A percentile compares a stretch with the other conserved stretches of the same genome.
These are phyloP conservation scores for Aureobasidium pullulans DNA, from an alignment of 2,329 filamentous ascomycete genomes.

Conservation along the genomic window DNA sequence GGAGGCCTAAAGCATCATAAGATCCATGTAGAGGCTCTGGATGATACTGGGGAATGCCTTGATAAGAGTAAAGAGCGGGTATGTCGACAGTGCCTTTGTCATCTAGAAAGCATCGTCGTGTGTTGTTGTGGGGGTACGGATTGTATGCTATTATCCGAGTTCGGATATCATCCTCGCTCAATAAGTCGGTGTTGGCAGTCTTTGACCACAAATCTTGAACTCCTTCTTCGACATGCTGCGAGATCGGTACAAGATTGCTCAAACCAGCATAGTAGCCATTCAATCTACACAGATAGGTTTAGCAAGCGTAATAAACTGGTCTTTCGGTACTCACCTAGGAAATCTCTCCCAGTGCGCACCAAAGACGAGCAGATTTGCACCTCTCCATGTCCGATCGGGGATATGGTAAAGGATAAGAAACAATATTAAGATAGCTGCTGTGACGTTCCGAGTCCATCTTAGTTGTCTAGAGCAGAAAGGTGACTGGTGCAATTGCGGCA, in stretches of 20 bases:
- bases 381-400: neutral
- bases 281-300: neutral
- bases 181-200: no score
- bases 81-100: slow-evolving; percentile 46
- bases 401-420: neutral
- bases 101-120: slow-evolving; percentile 52
- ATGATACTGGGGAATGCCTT: slow-evolving; percentile 43
- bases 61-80: slow-evolving; percentile 60
- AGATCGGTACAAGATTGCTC: neutral
- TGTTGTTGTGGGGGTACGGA: neutral
- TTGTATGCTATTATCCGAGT: neutral
- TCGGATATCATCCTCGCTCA: neutral
- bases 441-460: neutral
- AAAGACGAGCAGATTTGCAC: neutral
- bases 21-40: slow-evolving; percentile 41
- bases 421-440: neutral
- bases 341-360: neutral
- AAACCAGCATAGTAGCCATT: neutral
- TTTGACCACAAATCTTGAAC: neutral
- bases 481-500: neutral
- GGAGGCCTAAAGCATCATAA: slow-evolving; percentile 39
- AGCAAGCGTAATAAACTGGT: neutral
- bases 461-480: neutral
- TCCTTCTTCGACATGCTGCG: neutral
- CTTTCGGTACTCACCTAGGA: neutral